Conservation (phyloP, 805 yeast genomes). For the baker's yeast (Saccharomyces cerevisiae) region DNA sequence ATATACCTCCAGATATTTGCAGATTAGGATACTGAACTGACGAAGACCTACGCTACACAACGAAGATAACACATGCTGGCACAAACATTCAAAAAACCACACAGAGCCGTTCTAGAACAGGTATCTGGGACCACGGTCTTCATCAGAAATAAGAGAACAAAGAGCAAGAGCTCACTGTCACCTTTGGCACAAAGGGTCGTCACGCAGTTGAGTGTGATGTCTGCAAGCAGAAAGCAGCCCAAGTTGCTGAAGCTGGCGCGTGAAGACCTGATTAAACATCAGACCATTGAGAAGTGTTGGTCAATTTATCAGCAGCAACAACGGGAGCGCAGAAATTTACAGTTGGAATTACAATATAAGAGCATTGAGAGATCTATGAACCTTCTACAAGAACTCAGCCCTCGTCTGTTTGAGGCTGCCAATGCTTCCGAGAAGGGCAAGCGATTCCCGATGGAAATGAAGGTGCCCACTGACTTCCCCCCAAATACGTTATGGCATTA, state of each 20-base stretch:
- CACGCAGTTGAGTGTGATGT: conserved; percentile 63
- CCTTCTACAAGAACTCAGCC: conserved; percentile 46
- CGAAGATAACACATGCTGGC: not conserved
- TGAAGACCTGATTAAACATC: conserved; percentile 82
- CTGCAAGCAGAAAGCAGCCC: conserved; percentile 86
- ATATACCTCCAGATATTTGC: not conserved
- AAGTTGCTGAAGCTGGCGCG: conserved; percentile 54
- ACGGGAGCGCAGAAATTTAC: conserved; percentile 35
- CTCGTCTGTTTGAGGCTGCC: conserved; percentile 55
- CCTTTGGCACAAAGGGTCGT: conserved; percentile 43
- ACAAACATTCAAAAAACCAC: conserved; percentile 1
- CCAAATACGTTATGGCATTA: conserved; percentile 74
- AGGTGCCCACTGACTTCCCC: conserved; percentile 87
- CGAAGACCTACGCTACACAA: not conserved
- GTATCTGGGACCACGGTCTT: conserved; percentile 12
- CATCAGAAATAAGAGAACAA: conserved; percentile 45
- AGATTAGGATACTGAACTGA: not conserved
- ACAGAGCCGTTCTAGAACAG: conserved; percentile 2
- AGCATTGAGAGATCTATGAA: conserved; percentile 66
- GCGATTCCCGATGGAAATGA: conserved; percentile 73
- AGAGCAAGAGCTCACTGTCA: conserved; percentile 32
- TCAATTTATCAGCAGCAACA: conserved; percentile 46
- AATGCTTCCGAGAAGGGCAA: conserved; percentile 45
- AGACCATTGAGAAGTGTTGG: conserved; percentile 81
- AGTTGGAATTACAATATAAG: conserved; percentile 52